A percentile compares a stretch with the other conserved stretches of the same genome.
Conservation (phyloP, 2,329 filamentous ascomycete species). For the Trichoderma atrobrunneum region DNA sequence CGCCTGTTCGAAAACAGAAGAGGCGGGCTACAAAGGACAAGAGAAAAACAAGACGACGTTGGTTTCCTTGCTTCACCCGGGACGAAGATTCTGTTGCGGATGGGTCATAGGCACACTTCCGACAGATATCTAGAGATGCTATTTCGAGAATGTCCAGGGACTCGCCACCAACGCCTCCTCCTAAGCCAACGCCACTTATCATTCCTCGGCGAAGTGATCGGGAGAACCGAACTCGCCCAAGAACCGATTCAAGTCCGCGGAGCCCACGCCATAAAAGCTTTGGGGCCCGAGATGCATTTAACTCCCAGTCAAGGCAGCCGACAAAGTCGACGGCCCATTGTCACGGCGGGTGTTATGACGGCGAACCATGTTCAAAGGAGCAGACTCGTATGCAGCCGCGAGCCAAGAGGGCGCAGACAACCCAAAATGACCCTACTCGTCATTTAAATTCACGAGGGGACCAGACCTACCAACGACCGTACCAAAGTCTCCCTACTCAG, state of each 20-base stretch:
- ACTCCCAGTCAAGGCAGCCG: background rate
- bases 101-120: conserved; percentile 27
- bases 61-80: conserved; percentile 31
- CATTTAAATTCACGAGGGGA: background rate
- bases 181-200: conserved; percentile 16
- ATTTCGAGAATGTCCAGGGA: background rate
- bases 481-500: conserved; percentile 5
- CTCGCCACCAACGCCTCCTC: conserved; percentile 12
- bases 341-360: conserved; percentile 13
- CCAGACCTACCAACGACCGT: background rate
- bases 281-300: background rate
- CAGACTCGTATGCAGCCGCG: background rate
- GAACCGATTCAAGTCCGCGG: conserved; percentile 14
- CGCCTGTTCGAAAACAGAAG: conserved; percentile 25
- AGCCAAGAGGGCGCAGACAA: background rate
- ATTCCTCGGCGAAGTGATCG: background rate
- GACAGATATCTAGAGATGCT: conserved; percentile 15
- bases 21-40: conserved; percentile 12
- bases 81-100: conserved; percentile 27
- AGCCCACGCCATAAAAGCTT: conserved; percentile 6
- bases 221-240: background rate
- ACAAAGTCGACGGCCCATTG: conserved; percentile 12
- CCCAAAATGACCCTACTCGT: background rate
- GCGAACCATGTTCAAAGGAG: conserved; percentile 14
- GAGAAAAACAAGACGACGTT: conserved; percentile 24